These are phyloP conservation scores for Discostella pseudostelligera DNA, from an alignment of 108 stramenopile genomes.

Conservation along the genomic window DNA sequence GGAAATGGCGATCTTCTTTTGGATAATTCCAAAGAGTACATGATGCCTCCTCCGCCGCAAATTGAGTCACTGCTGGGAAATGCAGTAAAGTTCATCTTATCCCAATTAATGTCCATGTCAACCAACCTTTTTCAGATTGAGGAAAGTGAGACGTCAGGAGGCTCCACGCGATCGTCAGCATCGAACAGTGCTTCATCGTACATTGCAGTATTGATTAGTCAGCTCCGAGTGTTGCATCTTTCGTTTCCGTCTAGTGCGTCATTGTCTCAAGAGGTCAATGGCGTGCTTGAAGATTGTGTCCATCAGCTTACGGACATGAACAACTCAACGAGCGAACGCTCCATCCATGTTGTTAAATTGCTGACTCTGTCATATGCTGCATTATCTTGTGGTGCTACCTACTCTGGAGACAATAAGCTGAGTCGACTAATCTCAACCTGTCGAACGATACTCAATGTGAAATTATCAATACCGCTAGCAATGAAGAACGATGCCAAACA, in stretches of 20 bases:
- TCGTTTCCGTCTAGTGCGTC: conserved; percentile 66
- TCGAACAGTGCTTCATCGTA: conserved; percentile 36
- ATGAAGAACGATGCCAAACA: conserved; percentile 47
- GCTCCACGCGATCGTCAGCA: conserved; percentile 42
- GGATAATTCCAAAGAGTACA: conserved; percentile 47
- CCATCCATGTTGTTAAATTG: conserved; percentile 19
- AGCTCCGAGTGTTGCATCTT: conserved; percentile 50
- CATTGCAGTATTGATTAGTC: conserved; percentile 52
- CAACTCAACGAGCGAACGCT: conserved; percentile 2
- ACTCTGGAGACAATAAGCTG: conserved; percentile 19
- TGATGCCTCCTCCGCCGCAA: conserved; percentile 73
- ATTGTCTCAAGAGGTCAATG: conserved; percentile 45
- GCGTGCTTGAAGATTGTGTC: conserved; percentile 34
- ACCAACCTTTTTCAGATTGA: conserved; percentile 5
- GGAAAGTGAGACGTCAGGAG: conserved; percentile 10
- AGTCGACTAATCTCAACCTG: conserved; percentile 11
- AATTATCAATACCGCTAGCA: conserved; percentile 18
- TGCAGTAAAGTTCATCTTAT: conserved; percentile 60
- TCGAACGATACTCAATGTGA: conserved; percentile 22
- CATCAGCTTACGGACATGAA: conserved; percentile 9
- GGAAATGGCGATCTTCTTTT: conserved; percentile 83
- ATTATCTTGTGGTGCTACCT: conserved; percentile 63
- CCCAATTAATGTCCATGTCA: conserved; percentile 48
- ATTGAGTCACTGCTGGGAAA: conserved; percentile 68
- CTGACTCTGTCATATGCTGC: conserved; percentile 60